phyloP scores from a whole-genome alignment of 2,329 filamentous ascomycete genomes.

The Penicillium thymicola region DNA sequence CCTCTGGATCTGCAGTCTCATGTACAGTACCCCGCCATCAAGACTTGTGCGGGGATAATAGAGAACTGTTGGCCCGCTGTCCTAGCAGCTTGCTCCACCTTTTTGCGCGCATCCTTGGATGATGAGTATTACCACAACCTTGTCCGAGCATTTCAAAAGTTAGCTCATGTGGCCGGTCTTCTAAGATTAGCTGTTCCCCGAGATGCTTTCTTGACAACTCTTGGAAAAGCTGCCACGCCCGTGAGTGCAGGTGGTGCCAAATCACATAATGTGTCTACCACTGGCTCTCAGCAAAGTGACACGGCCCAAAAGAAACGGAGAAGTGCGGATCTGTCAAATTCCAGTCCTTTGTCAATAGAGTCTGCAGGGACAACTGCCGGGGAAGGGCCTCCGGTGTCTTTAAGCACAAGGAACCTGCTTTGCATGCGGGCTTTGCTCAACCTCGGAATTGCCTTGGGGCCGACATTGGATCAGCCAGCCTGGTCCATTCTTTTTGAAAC shows the following conservation, averaged over 20 bases:
- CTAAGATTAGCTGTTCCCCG: conserved; percentile 79
- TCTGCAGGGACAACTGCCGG: conserved; percentile 19
- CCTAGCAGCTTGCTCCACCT: conserved; percentile 90
- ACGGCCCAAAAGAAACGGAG: conserved; percentile 31
- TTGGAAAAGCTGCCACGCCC: conserved; percentile 90
- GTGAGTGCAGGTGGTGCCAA: conserved; percentile 55
- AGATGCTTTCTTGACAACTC: conserved; percentile 89
- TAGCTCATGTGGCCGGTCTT: conserved; percentile 90
- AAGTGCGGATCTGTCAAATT: conserved; percentile 25
- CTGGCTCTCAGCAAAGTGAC: conserved; percentile 23
- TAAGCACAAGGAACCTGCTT: conserved; percentile 85
- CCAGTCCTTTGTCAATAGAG: conserved; percentile 28
- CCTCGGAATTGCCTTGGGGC: conserved; percentile 87
- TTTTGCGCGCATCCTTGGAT: conserved; percentile 86
- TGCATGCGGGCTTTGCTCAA: conserved; percentile 92
- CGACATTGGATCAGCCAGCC: conserved; percentile 70
- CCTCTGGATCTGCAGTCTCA: conserved; percentile 74
- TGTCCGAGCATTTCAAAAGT: conserved; percentile 89
- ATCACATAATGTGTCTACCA: conserved; percentile 14
- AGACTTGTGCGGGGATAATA: conserved; percentile 75
- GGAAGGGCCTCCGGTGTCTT: conserved; percentile 50
- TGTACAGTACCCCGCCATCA: conserved; percentile 66
- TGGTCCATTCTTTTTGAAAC: conserved; percentile 93
- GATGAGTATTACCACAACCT: conserved; percentile 90
- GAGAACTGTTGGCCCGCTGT: conserved; percentile 95